A percentile compares a stretch with the other conserved stretches of the same genome.
These are phyloP conservation scores for Bryoerythrophyllum caledonicum DNA, from an alignment of 225 moss, liverwort and hornwort genomes.

Conservation along the genomic window DNA sequence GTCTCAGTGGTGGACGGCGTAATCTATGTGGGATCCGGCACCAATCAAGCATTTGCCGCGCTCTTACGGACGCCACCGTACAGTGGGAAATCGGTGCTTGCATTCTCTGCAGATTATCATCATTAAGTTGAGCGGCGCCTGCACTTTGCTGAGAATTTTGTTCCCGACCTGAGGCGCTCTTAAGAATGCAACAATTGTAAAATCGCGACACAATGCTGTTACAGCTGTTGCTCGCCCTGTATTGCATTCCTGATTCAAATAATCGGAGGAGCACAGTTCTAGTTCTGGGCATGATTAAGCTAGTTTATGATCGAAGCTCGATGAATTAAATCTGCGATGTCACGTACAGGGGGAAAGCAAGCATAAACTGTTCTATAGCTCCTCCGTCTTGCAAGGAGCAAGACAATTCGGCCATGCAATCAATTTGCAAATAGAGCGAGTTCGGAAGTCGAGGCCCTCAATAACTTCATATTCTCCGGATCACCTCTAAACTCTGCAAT, in stretches of 20 bases:
- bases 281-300: too few species aligned
- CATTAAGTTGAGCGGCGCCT: not conserved
- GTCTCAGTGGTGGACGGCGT: slow-evolving; percentile 28
- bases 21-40: slow-evolving; percentile 24
- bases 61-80: not conserved
- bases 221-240: not conserved
- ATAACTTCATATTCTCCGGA: too few species aligned
- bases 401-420: too few species aligned
- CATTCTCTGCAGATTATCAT: slow-evolving; percentile 14
- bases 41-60: not conserved
- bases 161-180: not conserved
- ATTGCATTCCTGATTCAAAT: not conserved
- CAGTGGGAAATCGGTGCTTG: slow-evolving; percentile 20
- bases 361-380: too few species aligned
- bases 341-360: not conserved
- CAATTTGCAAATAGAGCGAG: too few species aligned
- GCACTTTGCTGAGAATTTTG: not conserved
- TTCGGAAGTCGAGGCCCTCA: too few species aligned
- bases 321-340: not conserved
- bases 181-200: not conserved
- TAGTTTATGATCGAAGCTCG: not conserved
- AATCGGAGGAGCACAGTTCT: not conserved
- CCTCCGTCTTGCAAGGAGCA: too few species aligned
- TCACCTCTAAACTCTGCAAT: too few species aligned
- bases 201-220: not conserved